These are phyloP conservation scores for Elasticomyces elasticus DNA, from an alignment of 495 filamentous ascomycete genomes.

Conservation along the genomic window DNA sequence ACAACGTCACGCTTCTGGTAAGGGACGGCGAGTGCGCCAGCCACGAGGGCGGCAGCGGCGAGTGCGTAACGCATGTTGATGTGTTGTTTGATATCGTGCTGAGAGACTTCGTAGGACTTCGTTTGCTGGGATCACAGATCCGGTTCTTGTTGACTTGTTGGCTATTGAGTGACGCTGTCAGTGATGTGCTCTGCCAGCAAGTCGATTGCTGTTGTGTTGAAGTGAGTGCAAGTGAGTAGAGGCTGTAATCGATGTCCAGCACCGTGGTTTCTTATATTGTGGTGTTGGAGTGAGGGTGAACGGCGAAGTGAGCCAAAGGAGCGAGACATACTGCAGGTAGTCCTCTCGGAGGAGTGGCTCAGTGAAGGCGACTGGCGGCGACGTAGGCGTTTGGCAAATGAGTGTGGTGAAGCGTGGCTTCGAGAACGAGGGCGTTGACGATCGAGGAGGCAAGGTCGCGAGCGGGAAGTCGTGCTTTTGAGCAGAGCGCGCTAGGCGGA, in stretches of 20 bases:
- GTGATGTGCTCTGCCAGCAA: neutral
- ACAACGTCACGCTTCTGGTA: constrained; percentile 35
- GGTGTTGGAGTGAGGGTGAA: neutral
- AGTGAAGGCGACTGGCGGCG: constrained; percentile 5
- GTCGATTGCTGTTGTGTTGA: neutral
- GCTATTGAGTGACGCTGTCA: neutral
- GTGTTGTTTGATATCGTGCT: constrained; percentile 2
- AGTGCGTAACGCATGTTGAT: constrained; percentile 56
- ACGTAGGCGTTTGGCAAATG: neutral
- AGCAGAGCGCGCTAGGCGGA: neutral
- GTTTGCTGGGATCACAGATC: constrained; percentile 25
- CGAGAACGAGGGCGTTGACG: neutral
- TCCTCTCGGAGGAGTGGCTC: constrained; percentile 1
- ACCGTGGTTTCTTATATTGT: neutral
- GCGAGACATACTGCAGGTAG: neutral
- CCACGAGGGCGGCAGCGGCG: constrained; percentile 50
- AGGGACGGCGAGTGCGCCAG: constrained; percentile 51
- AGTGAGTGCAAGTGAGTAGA: neutral
- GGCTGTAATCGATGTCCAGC: neutral
- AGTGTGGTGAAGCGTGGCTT: constrained; percentile 2
- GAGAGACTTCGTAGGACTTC: neutral
- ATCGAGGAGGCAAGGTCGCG: neutral
- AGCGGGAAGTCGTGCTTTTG: neutral
- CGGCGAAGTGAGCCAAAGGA: neutral
- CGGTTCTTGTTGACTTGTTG: neutral